Percentiles rank a stretch among this genome's conserved stretches.
phyloP scores from a whole-genome alignment of 179 eudicot genomes.

The Nepenthes alata region DNA sequence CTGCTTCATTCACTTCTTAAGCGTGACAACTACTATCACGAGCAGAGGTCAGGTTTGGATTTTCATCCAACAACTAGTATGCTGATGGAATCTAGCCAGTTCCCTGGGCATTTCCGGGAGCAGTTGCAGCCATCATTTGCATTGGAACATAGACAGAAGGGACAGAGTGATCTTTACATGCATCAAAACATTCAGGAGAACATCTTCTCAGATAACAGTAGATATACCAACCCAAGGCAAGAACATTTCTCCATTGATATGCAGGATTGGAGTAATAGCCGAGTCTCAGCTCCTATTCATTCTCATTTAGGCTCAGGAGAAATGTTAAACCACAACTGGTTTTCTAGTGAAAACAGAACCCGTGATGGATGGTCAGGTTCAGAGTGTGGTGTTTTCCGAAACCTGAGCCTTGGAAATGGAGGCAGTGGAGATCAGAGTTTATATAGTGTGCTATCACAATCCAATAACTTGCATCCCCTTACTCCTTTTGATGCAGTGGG shows the following conservation, averaged over 20 bases:
- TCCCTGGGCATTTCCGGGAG: conserved; percentile 32
- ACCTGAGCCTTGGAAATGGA: conserved; percentile 29
- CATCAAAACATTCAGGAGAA: conserved; percentile 41
- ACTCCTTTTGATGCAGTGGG: conserved; percentile 27
- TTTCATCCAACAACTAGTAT: conserved; percentile 30
- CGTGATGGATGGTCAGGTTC: conserved; percentile 45
- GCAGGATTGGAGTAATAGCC: conserved; percentile 47
- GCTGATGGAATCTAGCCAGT: conserved; percentile 32
- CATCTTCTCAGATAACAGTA: conserved; percentile 33
- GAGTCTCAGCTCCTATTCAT: conserved; percentile 26
- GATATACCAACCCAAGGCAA: conserved; percentile 36
- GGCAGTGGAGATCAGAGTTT: conserved; percentile 59
- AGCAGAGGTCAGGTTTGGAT: conserved; percentile 25
- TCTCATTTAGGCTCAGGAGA: conserved; percentile 32
- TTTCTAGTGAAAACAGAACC: conserved; percentile 25
- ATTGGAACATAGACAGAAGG: conserved; percentile 34
- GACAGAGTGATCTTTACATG: conserved; percentile 30
- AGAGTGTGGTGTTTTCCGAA: conserved; percentile 25
- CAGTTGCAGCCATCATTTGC: conserved; percentile 41
- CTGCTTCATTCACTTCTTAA: conserved; percentile 40
- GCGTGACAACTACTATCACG: conserved; percentile 24
- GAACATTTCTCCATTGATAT: conserved; percentile 33
- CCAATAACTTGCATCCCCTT: conserved; percentile 32
- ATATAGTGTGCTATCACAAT: conserved; percentile 51
- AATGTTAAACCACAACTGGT: conserved; percentile 39